These are phyloP conservation scores for Zymoseptoria ardabiliae DNA, from an alignment of 2,329 filamentous ascomycete genomes.

Conservation along the genomic window DNA sequence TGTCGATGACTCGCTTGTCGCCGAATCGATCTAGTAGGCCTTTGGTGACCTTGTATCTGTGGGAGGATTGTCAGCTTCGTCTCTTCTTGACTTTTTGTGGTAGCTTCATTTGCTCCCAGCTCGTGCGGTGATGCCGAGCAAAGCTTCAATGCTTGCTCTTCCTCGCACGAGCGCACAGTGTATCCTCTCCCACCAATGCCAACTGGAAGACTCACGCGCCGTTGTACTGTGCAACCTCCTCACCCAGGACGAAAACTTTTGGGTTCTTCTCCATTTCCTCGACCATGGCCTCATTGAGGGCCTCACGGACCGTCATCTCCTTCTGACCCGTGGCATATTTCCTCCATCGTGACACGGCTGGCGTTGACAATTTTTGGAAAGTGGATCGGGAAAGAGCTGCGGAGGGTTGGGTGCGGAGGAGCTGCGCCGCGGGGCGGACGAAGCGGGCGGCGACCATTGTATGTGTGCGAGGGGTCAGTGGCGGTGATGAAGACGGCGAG, in stretches of 20 bases:
- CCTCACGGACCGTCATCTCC: conserved; percentile 95
- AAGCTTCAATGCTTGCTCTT: neutral
- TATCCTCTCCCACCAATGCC: neutral
- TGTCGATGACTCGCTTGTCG: conserved; percentile 95
- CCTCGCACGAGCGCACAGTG: neutral
- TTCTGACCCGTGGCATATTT: conserved; percentile 63
- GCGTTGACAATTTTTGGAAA: conserved; percentile 43
- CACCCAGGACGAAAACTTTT: conserved; percentile 92
- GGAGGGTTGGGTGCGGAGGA: conserved; percentile 50
- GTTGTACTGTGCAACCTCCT: conserved; percentile 99
- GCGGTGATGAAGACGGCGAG: neutral
- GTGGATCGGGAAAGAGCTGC: conserved; percentile 45
- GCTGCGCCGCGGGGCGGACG: conserved; percentile 56
- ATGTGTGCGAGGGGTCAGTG: neutral
- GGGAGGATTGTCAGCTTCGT: conserved; percentile 32
- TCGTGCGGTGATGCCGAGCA: neutral
- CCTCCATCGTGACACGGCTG: conserved; percentile 42
- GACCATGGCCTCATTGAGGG: conserved; percentile 92
- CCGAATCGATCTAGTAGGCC: conserved; percentile 94
- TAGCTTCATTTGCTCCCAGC: neutral
- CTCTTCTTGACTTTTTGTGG: neutral
- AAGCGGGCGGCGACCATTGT: conserved; percentile 54
- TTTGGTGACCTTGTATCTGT: conserved; percentile 95
- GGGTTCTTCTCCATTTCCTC: conserved; percentile 92
- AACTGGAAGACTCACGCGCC: conserved; percentile 58